phyloP scores from a whole-genome alignment of 2,329 filamentous ascomycete species.

The Nothophaeocryptopus gaeumannii region DNA sequence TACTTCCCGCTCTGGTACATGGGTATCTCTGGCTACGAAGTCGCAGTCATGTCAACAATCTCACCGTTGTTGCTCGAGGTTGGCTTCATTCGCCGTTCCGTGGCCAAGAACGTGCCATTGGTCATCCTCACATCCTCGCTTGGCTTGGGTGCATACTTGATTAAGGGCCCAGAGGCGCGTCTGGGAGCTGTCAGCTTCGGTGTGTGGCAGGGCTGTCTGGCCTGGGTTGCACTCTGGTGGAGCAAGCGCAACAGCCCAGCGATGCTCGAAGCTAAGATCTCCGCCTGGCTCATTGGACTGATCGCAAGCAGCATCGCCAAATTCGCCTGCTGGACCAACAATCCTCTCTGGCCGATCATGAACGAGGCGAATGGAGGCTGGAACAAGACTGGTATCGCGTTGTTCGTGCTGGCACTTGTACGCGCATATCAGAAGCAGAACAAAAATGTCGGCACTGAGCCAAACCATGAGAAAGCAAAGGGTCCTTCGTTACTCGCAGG shows the following conservation, averaged over 20 bases:
- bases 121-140: constrained; percentile 76
- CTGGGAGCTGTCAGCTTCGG: constrained; percentile 79
- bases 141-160: constrained; percentile 75
- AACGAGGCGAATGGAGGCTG: constrained; percentile 85
- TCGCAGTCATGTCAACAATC: constrained; percentile 77
- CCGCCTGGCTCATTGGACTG: constrained; percentile 77
- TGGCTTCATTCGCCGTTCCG: constrained; percentile 63
- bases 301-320: constrained; percentile 85
- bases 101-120: constrained; percentile 57
- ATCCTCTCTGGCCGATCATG: constrained; percentile 95
- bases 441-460: constrained; percentile 47
- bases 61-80: constrained; percentile 78
- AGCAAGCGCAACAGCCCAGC: constrained; percentile 71
- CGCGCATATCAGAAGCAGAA: constrained; percentile 68
- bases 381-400: constrained; percentile 76
- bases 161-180: constrained; percentile 68
- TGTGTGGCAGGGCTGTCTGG: constrained; percentile 74
- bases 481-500: constrained; percentile 71
- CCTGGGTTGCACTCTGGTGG: constrained; percentile 79
- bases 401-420: constrained; percentile 73
- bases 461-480: constrained; percentile 54
- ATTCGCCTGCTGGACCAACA: constrained; percentile 91
- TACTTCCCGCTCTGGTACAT: constrained; percentile 99
- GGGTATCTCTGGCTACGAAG: constrained; percentile 96
- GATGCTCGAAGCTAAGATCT: constrained; percentile 75